A percentile compares a stretch with the other conserved stretches of the same genome.
Conservation (phyloP, 129 eudicot genomes). For the Chrysanthemum makinoi region DNA sequence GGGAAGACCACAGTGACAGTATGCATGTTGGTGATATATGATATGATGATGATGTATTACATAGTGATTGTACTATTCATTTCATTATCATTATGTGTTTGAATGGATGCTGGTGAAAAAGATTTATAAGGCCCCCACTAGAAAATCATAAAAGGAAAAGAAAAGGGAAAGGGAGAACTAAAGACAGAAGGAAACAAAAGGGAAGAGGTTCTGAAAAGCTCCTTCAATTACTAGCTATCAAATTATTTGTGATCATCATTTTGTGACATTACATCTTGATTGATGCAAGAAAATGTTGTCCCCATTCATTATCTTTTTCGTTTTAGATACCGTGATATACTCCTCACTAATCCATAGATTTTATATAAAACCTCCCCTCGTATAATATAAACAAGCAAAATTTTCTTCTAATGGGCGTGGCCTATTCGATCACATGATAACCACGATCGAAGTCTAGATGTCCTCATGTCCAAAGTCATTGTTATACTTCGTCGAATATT, state of each 20-base stretch:
- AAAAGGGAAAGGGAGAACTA: constrained; percentile 44
- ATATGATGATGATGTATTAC: constrained; percentile 19
- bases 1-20: constrained; percentile 63
- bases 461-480: no score
- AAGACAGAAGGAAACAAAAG: constrained; percentile 74
- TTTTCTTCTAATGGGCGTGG: no score
- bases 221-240: constrained; percentile 21
- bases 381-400: no score
- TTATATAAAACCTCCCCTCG: no score
- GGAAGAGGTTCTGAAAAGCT: constrained; percentile 35
- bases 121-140: constrained; percentile 63
- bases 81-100: constrained; percentile 45
- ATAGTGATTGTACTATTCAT: constrained; percentile 43
- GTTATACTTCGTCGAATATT: no score
- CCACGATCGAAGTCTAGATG: no score
- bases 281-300: constrained; percentile 12
- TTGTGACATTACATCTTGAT: constrained; percentile 15
- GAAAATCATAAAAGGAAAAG: constrained; percentile 37
- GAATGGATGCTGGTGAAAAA: constrained; percentile 48
- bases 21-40: constrained; percentile 15
- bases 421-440: no score
- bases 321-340: no score
- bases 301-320: no score
- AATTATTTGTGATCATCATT: background rate
- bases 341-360: no score